Evolutionary conservation across 306 rosid species (phyloP).

Genomic region (Acmispon strigosus): DNA sequence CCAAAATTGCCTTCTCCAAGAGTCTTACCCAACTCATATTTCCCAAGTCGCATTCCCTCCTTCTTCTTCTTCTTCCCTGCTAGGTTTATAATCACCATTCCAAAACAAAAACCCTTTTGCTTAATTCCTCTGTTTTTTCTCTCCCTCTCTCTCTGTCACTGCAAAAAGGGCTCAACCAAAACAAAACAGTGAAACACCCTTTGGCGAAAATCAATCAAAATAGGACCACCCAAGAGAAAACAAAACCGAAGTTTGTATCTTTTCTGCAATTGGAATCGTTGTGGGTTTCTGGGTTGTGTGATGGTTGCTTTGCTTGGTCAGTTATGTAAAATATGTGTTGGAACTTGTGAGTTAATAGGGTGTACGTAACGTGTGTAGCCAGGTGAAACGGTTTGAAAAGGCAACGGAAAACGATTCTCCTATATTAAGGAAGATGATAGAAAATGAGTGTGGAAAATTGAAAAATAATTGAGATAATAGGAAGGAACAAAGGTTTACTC

Average conservation of each 20-base stretch:
- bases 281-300: neutral
- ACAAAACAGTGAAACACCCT: too few species aligned
- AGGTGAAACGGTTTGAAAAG: constrained; percentile 2
- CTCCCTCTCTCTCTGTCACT: neutral
- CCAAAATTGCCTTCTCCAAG: constrained; percentile 83
- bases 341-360: neutral
- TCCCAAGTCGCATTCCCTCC: constrained; percentile 53
- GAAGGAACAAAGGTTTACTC: neutral
- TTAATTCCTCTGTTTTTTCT: neutral
- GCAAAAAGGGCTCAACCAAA: too few species aligned
- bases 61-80: neutral
- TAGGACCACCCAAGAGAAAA: neutral
- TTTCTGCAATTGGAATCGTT: neutral
- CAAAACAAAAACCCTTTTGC: neutral
- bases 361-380: neutral
- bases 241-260: neutral
- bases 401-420: neutral
- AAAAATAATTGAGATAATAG: neutral
- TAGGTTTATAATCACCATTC: constrained; percentile 27
- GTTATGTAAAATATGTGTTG: neutral
- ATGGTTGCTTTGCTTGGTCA: neutral
- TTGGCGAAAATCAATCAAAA: neutral
- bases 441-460: neutral
- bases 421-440: neutral
- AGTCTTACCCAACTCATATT: constrained; percentile 58